Evolutionary conservation across 208 protist species (phyloP).

Genomic region (Trypanosoma conorhini): DNA sequence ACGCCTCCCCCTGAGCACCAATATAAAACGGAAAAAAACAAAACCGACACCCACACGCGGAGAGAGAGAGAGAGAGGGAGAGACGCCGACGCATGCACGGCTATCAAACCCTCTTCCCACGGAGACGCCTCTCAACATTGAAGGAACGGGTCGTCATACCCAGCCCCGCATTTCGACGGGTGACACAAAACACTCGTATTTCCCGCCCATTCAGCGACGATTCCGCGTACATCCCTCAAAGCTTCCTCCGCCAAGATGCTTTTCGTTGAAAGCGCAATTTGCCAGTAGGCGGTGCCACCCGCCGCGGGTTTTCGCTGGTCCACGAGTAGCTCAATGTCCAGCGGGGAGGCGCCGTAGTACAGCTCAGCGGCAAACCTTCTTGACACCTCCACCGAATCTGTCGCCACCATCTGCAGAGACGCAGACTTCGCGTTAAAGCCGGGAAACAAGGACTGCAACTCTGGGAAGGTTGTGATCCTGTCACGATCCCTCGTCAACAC

Average conservation of each 20-base stretch:
- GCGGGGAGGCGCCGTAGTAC: constrained; percentile 53
- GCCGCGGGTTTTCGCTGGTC: constrained; percentile 43
- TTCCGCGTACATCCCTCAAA: constrained; percentile 21
- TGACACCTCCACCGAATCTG: constrained; percentile 26
- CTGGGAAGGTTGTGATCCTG: constrained; percentile 59
- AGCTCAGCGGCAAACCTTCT: constrained; percentile 36
- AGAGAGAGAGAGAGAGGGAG: background rate
- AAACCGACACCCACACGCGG: background rate
- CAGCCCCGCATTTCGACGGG: constrained; percentile 6
- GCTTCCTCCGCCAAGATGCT: constrained; percentile 54
- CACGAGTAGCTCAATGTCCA: constrained; percentile 56
- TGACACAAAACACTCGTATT: constrained; percentile 15
- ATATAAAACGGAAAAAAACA: background rate
- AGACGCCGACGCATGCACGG: background rate
- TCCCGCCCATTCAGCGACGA: background rate
- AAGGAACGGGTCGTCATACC: constrained; percentile 20
- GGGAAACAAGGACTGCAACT: constrained; percentile 76
- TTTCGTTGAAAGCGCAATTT: constrained; percentile 44
- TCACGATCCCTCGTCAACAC: constrained; percentile 62
- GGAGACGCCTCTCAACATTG: background rate
- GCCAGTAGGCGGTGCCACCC: constrained; percentile 46
- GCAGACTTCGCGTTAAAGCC: constrained; percentile 57
- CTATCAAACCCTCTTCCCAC: background rate
- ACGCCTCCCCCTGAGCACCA: background rate
- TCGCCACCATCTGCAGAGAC: constrained; percentile 28